Base-by-base conservation (phyloP, 129 eudicot species). In the Helichrysum umbraculigerum region DNA sequence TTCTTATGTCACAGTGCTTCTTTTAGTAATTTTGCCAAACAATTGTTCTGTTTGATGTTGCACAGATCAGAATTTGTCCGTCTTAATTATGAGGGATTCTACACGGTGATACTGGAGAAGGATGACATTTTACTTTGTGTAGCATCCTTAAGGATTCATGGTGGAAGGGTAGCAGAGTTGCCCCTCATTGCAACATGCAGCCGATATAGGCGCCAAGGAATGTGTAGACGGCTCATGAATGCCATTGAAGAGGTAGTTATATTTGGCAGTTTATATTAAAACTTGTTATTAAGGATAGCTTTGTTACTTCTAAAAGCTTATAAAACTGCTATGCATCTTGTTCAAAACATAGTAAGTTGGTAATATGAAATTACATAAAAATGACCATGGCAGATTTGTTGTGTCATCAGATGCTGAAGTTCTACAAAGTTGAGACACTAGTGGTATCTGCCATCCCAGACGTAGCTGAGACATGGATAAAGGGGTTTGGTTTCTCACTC, bases 101-200 rank as follows among this genome's bases (percentile, higher is more conserved):
- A 87, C 81, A 89, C 99, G 0, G 80, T 80, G 70, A 81, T 94
- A 67, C 81, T 94, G 87, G 99, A 94, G 94, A 94, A 89, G 85
- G 83, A 94, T 83, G 99, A 94, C 67, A 83, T 89, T 41, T 4
- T 91, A 51, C 72, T 91, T 72, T 87, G 85, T 47, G 92, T 86
- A 15, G 99, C 99, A 75, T 87, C 99, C 78, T 81, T 94, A 72
- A 91, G 99, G 87, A 88, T 94, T 83, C 99, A 94, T 78, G 99
- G 97, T 29, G 89, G 82, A 78, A 76, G 82, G 44, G 96, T 91
- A 79, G 97, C 99, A 42, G 99, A 94, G 83, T 44, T 94, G 90
- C 99, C 99, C 39, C 93, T 94, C 35, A 83, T 94, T 62, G 99
- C 96, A 76, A 94, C 99, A 68, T 94, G 99, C 80, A 91, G 88